Conservation (phyloP, 495 filamentous ascomycete species). For the Neohortaea acidophila region DNA sequence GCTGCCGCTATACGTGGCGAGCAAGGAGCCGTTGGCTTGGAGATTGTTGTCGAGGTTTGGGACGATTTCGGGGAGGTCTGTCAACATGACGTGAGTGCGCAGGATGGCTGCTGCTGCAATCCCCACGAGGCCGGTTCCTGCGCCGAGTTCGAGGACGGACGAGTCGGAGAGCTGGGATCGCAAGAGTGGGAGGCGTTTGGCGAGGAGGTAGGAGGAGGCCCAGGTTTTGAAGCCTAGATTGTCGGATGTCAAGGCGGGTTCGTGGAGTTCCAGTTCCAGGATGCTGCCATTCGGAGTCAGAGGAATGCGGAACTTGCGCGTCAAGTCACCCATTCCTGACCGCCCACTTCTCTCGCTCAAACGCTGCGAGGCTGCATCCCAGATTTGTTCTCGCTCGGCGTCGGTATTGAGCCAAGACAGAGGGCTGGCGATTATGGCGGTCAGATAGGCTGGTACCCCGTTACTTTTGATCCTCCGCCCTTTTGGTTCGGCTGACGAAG, state of each 20-base stretch:
- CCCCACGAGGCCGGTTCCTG: conserved; percentile 50
- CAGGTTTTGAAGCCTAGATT: conserved; percentile 69
- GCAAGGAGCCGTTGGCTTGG: conserved; percentile 39
- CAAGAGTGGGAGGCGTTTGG: conserved; percentile 49
- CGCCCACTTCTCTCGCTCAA: conserved; percentile 75
- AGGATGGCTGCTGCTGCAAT: conserved; percentile 32
- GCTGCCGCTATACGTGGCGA: conserved; percentile 24
- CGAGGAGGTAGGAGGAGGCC: conserved; percentile 73
- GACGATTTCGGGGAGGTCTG: conserved; percentile 56
- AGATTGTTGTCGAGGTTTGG: conserved; percentile 51
- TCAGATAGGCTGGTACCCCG: conserved; percentile 45
- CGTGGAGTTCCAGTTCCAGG: conserved; percentile 56
- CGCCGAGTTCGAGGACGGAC: conserved; percentile 43
- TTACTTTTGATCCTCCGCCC: conserved; percentile 21
- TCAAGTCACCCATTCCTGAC: conserved; percentile 64
- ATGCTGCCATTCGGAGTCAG: conserved; percentile 13
- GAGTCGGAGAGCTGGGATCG: conserved; percentile 17
- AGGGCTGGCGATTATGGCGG: conserved; percentile 55
- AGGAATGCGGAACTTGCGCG: conserved; percentile 57
- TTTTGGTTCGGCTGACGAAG: conserved; percentile 1
- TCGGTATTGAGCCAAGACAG: conserved; percentile 64
- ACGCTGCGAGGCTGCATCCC: conserved; percentile 62
- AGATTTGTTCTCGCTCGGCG: conserved; percentile 54
- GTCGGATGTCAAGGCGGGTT: conserved; percentile 75
- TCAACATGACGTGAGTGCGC: conserved; percentile 35